Base-by-base conservation (phyloP, 169 alveolate species). In the Cyclospora cayetanensis region DNA sequence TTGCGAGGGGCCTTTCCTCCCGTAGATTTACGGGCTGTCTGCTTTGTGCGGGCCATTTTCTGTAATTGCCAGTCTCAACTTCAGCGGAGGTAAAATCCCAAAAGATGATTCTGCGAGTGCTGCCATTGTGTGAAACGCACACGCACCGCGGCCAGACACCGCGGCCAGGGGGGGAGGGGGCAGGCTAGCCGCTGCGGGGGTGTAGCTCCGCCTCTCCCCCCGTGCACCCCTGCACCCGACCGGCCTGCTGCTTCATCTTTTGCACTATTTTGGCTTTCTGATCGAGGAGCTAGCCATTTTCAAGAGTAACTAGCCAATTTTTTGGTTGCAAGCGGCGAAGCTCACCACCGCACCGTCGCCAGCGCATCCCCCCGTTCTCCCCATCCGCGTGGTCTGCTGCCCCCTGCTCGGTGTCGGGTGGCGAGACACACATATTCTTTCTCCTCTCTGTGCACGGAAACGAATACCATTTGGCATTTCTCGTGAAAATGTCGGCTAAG, bases 1-100 rank as follows among this genome's bases (percentile, higher is more conserved):
- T 99, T 98, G 84, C 99, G 95, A 63, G 99, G 99, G 46, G 99
- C 99, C 94, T 99, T 98, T 55, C 99, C 99, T 76, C 99, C 99
- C 46, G 99, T 97, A 87, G 99, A 97, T 94, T 99, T 99, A 87
- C 99, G 96, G 60, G 99, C 99, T 31, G 99, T 99, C 94, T 98
- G 99, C 95, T 98, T 99, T 4, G 99, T 99, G 92, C 99, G 96
- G 82, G 99, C 99, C 94, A 91, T 91, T 22, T 18, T 63, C 18
- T 9, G 55, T 34, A 11, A 46, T 60, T 55, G 42, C 20, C n/a
- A 46, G 53, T 4, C 55, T 43, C 82, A 68, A 29, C 41, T 60
- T 12, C 4, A 60, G 74, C 74, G n/a, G 74, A 25, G 74, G 35
- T 60, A 60, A 25, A 25, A 25, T 60, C 31, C 31, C n/a, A 12